phyloP scores from a whole-genome alignment of 2,329 filamentous ascomycete genomes.

The Neospermospora avenae region DNA sequence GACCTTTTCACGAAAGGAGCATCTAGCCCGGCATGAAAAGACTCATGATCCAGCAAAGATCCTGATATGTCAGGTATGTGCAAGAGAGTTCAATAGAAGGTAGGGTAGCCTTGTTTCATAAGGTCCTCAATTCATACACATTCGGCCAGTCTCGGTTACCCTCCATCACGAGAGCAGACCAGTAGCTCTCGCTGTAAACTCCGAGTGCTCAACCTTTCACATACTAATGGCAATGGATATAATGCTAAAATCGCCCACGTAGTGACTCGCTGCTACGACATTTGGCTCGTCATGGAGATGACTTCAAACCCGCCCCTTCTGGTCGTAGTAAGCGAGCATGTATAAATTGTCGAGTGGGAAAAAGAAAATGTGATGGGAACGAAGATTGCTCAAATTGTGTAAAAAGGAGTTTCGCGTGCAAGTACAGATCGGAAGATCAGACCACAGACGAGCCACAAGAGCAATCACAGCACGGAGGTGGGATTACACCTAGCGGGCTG shows the following conservation, averaged over 20 bases:
- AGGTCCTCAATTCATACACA: neutral
- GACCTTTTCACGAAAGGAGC: conserved; percentile 29
- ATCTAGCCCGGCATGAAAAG: conserved; percentile 28
- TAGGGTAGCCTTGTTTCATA: conserved; percentile 9
- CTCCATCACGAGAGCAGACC: neutral
- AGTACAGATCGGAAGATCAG: conserved; percentile 29
- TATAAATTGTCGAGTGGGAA: conserved; percentile 43
- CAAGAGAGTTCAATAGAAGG: conserved; percentile 29
- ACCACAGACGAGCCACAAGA: neutral
- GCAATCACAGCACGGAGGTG: neutral
- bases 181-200: neutral
- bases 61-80: conserved; percentile 24
- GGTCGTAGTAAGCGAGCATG: conserved; percentile 41
- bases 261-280: conserved; percentile 32
- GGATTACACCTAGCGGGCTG: neutral
- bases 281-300: conserved; percentile 26
- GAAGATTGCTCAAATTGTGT: conserved; percentile 39
- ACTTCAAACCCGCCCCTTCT: conserved; percentile 23
- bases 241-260: neutral
- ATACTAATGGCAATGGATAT: neutral
- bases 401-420: conserved; percentile 40
- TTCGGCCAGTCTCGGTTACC: too few species aligned
- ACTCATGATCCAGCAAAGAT: conserved; percentile 22
- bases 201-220: neutral
- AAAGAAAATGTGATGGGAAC: conserved; percentile 44